These are phyloP conservation scores for Alternaria infectoria DNA, from an alignment of 2,329 filamentous ascomycete genomes.

Conservation along the genomic window DNA sequence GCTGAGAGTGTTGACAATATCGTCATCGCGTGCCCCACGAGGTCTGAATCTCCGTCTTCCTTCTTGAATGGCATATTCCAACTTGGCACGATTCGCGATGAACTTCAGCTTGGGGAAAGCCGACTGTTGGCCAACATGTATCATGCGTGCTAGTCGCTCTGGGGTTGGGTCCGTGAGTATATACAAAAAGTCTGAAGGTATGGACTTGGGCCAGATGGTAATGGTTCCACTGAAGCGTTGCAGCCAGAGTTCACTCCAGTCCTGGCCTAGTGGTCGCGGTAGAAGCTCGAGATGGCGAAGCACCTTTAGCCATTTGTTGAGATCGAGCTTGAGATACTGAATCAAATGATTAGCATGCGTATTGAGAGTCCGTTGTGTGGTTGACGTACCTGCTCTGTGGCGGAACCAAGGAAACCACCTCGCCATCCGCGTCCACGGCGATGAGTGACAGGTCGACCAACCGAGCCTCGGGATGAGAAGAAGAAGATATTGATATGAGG, in stretches of 20 bases:
- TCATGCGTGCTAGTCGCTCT: conserved; percentile 80
- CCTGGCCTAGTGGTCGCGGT: conserved; percentile 87
- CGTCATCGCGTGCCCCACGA: conserved; percentile 37
- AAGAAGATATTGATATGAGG: conserved; percentile 99
- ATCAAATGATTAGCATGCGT: background rate
- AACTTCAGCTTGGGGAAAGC: conserved; percentile 93
- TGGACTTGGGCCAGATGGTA: conserved; percentile 91
- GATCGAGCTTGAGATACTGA: conserved; percentile 87
- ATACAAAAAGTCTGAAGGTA: conserved; percentile 78
- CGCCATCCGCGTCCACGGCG: conserved; percentile 93
- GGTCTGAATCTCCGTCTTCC: conserved; percentile 56
- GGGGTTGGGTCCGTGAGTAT: conserved; percentile 85
- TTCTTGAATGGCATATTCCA: conserved; percentile 72
- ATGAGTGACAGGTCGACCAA: conserved; percentile 92
- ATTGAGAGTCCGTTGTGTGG: background rate
- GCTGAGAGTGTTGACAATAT: conserved; percentile 50
- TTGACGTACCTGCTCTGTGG: conserved; percentile 72
- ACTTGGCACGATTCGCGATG: conserved; percentile 81
- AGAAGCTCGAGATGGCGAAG: conserved; percentile 90
- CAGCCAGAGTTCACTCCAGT: conserved; percentile 96
- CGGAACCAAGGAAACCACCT: conserved; percentile 90
- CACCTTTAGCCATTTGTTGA: conserved; percentile 97
- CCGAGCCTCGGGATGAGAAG: conserved; percentile 90
- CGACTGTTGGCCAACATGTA: conserved; percentile 87
- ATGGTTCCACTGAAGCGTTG: conserved; percentile 94